Base-by-base conservation (phyloP, 1,139 yeast genomes). In the Ogataea hybrid region DNA sequence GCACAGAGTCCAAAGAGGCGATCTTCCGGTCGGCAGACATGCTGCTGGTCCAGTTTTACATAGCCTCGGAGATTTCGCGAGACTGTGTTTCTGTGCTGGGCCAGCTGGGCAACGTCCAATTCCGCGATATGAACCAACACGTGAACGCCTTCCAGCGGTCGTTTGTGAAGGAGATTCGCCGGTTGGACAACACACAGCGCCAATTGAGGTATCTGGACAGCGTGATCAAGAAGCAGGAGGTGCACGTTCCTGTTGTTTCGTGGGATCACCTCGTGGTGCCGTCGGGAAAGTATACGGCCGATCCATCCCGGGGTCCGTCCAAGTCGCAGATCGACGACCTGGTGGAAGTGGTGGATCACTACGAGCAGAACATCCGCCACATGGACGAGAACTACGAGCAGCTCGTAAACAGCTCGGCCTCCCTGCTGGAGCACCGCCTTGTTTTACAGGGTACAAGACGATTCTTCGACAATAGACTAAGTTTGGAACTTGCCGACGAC, bases 21-120 rank as follows among this genome's bases (percentile, higher is more conserved):
- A 76, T 81, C 52, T 81, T 81, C 77, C 84, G 87, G 69, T 86
- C 97, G 42, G 97, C 97, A 67, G 95, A 94, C 45, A 90, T 92
- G 97, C 75, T 89, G 33, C 73, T 90, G 51, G 89, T 90, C 32
- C 97, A 92, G 68, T 77, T 92, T 61, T 92, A 86, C 64, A 81
- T 92, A 40, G 88, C 97, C n/a, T 79, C 83, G 25, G 98, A 92
- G 63, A 79, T 88, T 47, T 86, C 95, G 6, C 73, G 97, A 49
- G 95, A 89, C 48, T 81, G 88, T 47, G 94, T 89, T 11, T 81
- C 84, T 41, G 77, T 83, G 3, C 68, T 92, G 31, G 98, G 98
- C 7, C 79, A 80, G 48, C 68, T 84, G 46, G 96, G 96, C 2
- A 70, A 77, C 42, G 84, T 92, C 22, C 97, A 94, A 60, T 89